A percentile compares a stretch with the other conserved stretches of the same genome.
Conservation (phyloP, 352 stramenopile species). For the Halophytophthora batemanensis region DNA sequence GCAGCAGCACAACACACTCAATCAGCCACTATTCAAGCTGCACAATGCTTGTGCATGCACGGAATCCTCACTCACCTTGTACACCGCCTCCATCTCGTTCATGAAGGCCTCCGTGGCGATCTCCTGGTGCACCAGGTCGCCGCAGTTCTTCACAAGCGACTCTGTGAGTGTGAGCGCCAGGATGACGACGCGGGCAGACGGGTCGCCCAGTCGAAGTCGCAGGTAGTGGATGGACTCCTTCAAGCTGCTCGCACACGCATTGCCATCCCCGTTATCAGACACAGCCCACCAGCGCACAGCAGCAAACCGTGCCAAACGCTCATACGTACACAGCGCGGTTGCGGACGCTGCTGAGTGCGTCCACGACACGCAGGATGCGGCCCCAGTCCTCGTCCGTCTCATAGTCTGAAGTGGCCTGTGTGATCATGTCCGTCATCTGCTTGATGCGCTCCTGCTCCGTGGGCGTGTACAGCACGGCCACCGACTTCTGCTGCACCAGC, state of each 20-base stretch:
- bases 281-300: no score
- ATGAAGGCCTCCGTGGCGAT: constrained; percentile 72
- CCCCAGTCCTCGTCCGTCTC: constrained; percentile 71
- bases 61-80: constrained; percentile 41
- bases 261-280: no score
- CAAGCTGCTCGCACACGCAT: constrained; percentile 34
- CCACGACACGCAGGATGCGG: constrained; percentile 73
- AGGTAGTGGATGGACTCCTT: constrained; percentile 77
- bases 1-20: background rate
- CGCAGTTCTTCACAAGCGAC: constrained; percentile 78
- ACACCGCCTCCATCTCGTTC: constrained; percentile 65
- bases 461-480: constrained; percentile 70
- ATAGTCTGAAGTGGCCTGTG: constrained; percentile 66
- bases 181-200: constrained; percentile 60
- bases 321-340: constrained; percentile 52
- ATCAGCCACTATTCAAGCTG: background rate
- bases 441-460: constrained; percentile 75
- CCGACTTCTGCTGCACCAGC: constrained; percentile 79
- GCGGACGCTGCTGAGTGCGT: constrained; percentile 63
- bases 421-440: constrained; percentile 65
- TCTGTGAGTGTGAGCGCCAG: constrained; percentile 65
- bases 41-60: no score
- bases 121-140: constrained; percentile 61
- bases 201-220: constrained; percentile 61
- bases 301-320: background rate